phyloP scores from a whole-genome alignment of 352 stramenopile genomes.

The Blastocystis sp. region DNA sequence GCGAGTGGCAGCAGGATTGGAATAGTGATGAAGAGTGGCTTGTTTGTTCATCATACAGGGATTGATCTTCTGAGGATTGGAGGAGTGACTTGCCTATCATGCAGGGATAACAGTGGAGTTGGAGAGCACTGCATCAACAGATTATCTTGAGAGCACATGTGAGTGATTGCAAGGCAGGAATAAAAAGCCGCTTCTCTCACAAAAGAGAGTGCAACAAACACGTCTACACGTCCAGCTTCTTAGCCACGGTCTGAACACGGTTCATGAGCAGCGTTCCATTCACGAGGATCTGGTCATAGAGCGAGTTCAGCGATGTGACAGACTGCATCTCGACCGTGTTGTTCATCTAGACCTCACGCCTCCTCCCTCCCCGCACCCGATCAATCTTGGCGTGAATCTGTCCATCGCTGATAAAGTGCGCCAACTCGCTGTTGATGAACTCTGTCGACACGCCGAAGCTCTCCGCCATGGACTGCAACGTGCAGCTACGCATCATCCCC shows the following conservation, averaged over 20 bases:
- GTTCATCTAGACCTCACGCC: slow-evolving; percentile 13
- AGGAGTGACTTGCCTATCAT: not conserved
- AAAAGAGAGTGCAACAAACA: slow-evolving; percentile 22
- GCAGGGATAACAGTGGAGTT: not conserved
- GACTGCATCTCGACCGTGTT: slow-evolving; percentile 47
- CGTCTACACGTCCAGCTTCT: slow-evolving; percentile 36
- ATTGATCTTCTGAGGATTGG: slow-evolving; percentile 29
- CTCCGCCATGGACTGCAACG: slow-evolving; percentile 64
- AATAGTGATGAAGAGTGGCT: slow-evolving; percentile 45
- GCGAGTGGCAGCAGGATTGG: not conserved
- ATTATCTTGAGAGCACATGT: no score
- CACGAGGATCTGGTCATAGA: slow-evolving; percentile 53
- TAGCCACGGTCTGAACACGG: slow-evolving; percentile 45
- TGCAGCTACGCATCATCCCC: slow-evolving; percentile 24
- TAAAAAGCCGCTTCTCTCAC: not conserved
- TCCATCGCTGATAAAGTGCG: slow-evolving; percentile 64
- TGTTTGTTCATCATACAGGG: no score
- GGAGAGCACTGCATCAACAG: not conserved
- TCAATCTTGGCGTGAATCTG: slow-evolving; percentile 66
- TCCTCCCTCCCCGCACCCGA: not conserved
- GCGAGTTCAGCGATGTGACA: slow-evolving; percentile 18
- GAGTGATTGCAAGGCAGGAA: no score
- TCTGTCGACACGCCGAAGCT: slow-evolving; percentile 64
- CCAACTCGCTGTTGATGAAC: slow-evolving; percentile 64
- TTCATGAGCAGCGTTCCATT: slow-evolving; percentile 54